Evolutionary conservation across 257 asterid species (phyloP).

Genomic region (Solanum appendiculatum): DNA sequence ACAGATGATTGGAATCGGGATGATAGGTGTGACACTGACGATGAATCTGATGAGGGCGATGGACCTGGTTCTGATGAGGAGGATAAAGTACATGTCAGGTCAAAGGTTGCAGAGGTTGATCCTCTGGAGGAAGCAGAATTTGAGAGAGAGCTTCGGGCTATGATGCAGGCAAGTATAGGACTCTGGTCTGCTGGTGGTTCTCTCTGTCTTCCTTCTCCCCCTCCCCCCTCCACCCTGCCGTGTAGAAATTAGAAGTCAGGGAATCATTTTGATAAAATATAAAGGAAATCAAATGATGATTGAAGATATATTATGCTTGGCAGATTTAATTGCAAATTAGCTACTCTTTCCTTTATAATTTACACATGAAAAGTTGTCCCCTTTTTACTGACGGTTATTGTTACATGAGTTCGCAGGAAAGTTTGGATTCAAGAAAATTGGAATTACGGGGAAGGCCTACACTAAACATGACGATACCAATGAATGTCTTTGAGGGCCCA

Average conservation of each 20-base stretch:
- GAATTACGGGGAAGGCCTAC: slow-evolving; percentile 87
- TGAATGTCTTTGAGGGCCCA: slow-evolving; percentile 80
- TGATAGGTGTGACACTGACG: slow-evolving; percentile 66
- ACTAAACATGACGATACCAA: slow-evolving; percentile 85
- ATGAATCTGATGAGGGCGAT: slow-evolving; percentile 56
- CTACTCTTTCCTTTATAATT: neutral
- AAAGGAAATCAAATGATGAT: neutral
- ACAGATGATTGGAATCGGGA: slow-evolving; percentile 66
- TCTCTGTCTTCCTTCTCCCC: neutral
- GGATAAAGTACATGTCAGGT: slow-evolving; percentile 84
- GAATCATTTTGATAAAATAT: neutral
- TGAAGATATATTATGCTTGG: neutral
- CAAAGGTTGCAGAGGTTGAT: slow-evolving; percentile 71
- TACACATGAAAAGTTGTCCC: neutral
- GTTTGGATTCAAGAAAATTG: slow-evolving; percentile 93
- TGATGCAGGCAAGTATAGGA: slow-evolving; percentile 68
- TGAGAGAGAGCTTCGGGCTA: slow-evolving; percentile 83
- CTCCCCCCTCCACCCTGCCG: neutral
- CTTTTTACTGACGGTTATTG: neutral
- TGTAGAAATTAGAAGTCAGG: neutral
- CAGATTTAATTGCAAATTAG: neutral
- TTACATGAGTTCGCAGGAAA: slow-evolving; percentile 55
- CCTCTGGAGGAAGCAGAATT: slow-evolving; percentile 90
- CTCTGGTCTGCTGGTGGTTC: neutral
- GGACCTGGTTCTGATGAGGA: slow-evolving; percentile 86